These are phyloP conservation scores for Echium plantagineum DNA, from an alignment of 257 asterid species.

Conservation along the genomic window DNA sequence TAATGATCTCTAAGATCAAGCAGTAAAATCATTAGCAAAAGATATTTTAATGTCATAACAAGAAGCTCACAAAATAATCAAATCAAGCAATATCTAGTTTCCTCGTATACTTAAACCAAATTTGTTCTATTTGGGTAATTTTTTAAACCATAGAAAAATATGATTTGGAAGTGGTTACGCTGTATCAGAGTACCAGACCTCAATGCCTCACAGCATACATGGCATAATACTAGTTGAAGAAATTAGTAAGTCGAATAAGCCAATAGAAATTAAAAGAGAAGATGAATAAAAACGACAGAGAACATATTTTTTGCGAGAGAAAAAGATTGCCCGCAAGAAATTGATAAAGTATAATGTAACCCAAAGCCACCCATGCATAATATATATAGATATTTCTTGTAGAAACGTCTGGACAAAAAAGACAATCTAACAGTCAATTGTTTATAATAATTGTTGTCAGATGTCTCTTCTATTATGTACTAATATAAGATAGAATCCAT, in stretches of 20 bases:
- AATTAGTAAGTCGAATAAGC: not conserved
- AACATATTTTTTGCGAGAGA: not conserved
- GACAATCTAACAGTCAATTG: not conserved
- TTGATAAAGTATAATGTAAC: too few relatives aligned
- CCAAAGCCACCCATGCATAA: not conserved
- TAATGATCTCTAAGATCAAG: not conserved
- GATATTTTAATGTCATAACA: not conserved
- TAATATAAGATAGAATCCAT: constrained; percentile 6
- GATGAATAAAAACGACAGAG: not conserved
- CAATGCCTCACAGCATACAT: not conserved
- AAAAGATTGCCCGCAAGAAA: not conserved
- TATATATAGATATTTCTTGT: not conserved
- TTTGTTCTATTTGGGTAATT: not conserved
- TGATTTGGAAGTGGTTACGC: not conserved
- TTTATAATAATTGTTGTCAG: too few relatives aligned
- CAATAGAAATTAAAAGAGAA: not conserved
- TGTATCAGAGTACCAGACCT: not conserved
- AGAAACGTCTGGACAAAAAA: not conserved
- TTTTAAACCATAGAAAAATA: too few relatives aligned
- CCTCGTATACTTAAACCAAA: not conserved
- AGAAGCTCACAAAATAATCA: not conserved
- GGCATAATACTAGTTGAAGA: not conserved
- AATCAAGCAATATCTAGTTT: not conserved
- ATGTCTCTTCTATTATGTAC: too few relatives aligned
- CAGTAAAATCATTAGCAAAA: not conserved